A percentile compares a stretch with the other conserved stretches of the same genome.
Conservation (phyloP, 208 protist genomes). For the Tetramitus jugosus region DNA sequence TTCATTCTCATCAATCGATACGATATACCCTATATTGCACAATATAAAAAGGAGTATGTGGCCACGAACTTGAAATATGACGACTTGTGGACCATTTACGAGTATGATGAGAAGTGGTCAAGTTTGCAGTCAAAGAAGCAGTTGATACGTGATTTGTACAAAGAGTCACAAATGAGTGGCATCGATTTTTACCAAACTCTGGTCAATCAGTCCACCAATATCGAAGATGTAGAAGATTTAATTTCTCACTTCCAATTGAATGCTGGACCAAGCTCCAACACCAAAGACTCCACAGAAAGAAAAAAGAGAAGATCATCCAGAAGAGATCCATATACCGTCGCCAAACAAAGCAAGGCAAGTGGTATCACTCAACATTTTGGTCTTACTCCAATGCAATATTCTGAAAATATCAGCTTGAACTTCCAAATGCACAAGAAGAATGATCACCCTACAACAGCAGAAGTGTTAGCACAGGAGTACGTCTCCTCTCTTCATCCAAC, state of each 20-base stretch:
- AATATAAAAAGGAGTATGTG: slow-evolving; percentile 32
- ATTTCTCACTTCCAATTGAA: not conserved
- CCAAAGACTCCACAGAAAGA: not conserved
- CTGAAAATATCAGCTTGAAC: not conserved
- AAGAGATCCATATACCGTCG: slow-evolving; percentile 36
- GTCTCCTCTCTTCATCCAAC: not conserved
- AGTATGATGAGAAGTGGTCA: slow-evolving; percentile 36
- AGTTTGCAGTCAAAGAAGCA: slow-evolving; percentile 22
- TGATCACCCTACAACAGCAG: not conserved
- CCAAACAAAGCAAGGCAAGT: not conserved
- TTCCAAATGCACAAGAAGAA: not conserved
- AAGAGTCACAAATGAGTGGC: not conserved
- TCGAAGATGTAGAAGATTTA: not conserved
- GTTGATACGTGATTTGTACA: slow-evolving; percentile 11
- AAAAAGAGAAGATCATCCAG: slow-evolving; percentile 23
- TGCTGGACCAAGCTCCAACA: not conserved
- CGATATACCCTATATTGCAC: slow-evolving; percentile 36
- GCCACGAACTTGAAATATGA: not conserved
- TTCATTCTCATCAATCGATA: not conserved
- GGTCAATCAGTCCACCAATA: not conserved
- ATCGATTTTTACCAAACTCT: not conserved
- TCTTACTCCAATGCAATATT: not conserved
- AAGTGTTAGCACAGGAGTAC: not conserved
- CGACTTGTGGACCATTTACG: slow-evolving; percentile 37
- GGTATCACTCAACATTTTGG: slow-evolving; percentile 9